phyloP scores from a whole-genome alignment of 163 green algal genomes.

The Chlamydomonas reinhardtii region DNA sequence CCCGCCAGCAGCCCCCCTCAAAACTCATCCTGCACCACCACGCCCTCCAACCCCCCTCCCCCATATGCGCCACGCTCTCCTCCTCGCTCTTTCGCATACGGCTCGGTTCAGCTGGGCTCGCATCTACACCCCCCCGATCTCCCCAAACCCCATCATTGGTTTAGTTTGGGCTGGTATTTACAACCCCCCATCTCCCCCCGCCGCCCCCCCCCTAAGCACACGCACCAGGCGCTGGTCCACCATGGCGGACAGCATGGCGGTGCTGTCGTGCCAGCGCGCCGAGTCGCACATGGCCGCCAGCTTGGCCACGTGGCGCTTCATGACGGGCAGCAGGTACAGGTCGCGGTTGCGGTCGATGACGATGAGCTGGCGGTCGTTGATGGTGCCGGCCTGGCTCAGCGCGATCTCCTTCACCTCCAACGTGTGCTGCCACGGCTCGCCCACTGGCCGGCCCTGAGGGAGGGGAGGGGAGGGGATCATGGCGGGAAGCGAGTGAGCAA shows the following conservation, averaged over 20 bases:
- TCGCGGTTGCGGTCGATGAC: constrained; percentile 83
- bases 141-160: too few species aligned
- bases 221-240: constrained; percentile 74
- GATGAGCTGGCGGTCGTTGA: constrained; percentile 71
- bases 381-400: constrained; percentile 72
- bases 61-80: too few species aligned
- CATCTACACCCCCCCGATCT: too few species aligned
- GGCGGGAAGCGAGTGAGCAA: not conserved
- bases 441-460: constrained; percentile 61
- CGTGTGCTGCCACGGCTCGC: constrained; percentile 66
- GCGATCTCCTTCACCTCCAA: constrained; percentile 72
- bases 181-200: not conserved
- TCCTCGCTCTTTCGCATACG: too few species aligned
- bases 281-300: constrained; percentile 77
- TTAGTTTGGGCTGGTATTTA: too few species aligned
- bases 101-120: too few species aligned
- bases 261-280: constrained; percentile 75
- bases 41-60: too few species aligned
- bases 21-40: too few species aligned
- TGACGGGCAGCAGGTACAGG: constrained; percentile 74
- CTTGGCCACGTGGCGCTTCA: constrained; percentile 68
- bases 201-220: not conserved
- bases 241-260: constrained; percentile 78
- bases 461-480: too few species aligned
- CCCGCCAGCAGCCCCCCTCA: too few species aligned